These are phyloP conservation scores for Populus alba DNA, from an alignment of 345 rosid genomes.

Conservation along the genomic window DNA sequence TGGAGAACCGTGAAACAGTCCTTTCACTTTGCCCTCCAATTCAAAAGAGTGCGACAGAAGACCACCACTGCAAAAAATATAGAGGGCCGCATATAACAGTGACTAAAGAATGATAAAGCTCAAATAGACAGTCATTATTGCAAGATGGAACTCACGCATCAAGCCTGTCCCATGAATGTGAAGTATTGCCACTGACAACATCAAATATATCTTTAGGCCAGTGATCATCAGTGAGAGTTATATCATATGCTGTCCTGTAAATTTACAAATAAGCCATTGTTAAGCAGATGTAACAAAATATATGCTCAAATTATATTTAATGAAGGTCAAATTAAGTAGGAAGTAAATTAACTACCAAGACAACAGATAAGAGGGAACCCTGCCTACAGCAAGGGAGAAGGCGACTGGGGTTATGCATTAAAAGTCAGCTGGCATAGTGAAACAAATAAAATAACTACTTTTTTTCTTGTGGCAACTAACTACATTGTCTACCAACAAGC, in stretches of 20 bases:
- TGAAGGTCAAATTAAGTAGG: not conserved
- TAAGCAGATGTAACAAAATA: not conserved
- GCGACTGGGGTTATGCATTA: not conserved
- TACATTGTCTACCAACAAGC: not conserved
- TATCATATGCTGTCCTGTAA: constrained; percentile 80
- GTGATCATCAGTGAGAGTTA: constrained; percentile 57
- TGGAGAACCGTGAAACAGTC: constrained; percentile 77
- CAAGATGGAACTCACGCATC: constrained; percentile 65
- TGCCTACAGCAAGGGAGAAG: not conserved
- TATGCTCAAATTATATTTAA: not conserved
- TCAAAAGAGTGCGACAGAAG: constrained; percentile 77
- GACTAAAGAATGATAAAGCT: not conserved
- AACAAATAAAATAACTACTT: not conserved
- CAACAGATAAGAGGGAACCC: not conserved
- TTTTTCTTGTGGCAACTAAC: not conserved
- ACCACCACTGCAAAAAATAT: constrained; percentile 57
- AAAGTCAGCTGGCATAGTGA: not conserved
- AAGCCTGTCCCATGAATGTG: constrained; percentile 90
- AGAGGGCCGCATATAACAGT: constrained; percentile 1
- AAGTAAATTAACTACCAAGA: not conserved
- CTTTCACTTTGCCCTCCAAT: constrained; percentile 77
- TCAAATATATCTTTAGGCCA: constrained; percentile 69
- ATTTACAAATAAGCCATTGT: not conserved
- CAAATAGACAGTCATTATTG: not conserved
- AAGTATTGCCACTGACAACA: constrained; percentile 64